Conservation (phyloP, 345 rosid species). For the Streptanthus diversifolius region DNA sequence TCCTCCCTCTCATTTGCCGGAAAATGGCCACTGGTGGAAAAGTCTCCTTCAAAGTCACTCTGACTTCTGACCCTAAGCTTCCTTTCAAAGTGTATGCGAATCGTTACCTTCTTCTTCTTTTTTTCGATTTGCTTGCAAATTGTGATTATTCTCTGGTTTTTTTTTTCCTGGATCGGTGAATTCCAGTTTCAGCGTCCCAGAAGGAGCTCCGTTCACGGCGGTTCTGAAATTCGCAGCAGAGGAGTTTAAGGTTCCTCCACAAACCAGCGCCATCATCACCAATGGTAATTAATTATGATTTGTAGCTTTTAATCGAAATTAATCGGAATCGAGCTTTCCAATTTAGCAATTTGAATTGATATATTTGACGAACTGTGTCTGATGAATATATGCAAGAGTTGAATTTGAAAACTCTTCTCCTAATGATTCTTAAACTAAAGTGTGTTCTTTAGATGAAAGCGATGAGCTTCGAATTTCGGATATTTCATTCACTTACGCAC, state of each 20-base stretch:
- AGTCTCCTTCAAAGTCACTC: slow-evolving; percentile 91
- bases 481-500: not conserved
- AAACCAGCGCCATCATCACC: slow-evolving; percentile 98
- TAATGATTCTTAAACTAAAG: not conserved
- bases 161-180: not conserved
- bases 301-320: not conserved
- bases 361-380: not conserved
- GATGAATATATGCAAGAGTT: not conserved
- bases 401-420: not conserved
- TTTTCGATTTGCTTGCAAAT: not conserved
- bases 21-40: slow-evolving; percentile 81
- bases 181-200: slow-evolving; percentile 91
- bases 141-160: not conserved
- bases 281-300: slow-evolving; percentile 50
- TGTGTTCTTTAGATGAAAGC: not conserved
- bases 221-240: slow-evolving; percentile 92
- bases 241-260: slow-evolving; percentile 98
- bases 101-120: not conserved
- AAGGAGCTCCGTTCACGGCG: slow-evolving; percentile 96
- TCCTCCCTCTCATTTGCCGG: slow-evolving; percentile 4
- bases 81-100: slow-evolving; percentile 85
- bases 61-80: slow-evolving; percentile 97
- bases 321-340: not conserved
- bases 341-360: not conserved
- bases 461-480: not conserved